phyloP scores from a whole-genome alignment of 257 asterid species.

The Cordia subcordata region DNA sequence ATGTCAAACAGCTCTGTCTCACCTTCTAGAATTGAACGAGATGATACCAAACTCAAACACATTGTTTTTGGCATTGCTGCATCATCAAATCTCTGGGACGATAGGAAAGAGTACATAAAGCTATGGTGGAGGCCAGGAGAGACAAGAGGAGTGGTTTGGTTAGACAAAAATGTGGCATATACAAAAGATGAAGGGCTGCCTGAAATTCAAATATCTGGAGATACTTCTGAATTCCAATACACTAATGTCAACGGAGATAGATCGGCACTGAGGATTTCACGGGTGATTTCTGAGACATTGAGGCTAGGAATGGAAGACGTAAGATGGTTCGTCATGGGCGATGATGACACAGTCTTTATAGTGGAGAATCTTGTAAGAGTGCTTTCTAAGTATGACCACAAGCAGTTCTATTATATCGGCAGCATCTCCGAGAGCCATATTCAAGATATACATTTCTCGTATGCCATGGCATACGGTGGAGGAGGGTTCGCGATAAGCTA shows the following conservation, averaged over 20 bases:
- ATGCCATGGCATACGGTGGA: slow-evolving; percentile 27
- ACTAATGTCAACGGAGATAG: slow-evolving; percentile 58
- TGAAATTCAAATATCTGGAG: slow-evolving; percentile 42
- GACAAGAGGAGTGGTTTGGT: slow-evolving; percentile 80
- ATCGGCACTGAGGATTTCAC: slow-evolving; percentile 67
- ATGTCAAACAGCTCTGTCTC: not conserved
- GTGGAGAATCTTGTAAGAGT: slow-evolving; percentile 48
- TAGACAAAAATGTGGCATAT: slow-evolving; percentile 33
- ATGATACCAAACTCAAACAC: slow-evolving; percentile 37
- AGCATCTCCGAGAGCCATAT: slow-evolving; percentile 20
- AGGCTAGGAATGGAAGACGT: slow-evolving; percentile 57
- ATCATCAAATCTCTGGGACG: slow-evolving; percentile 51
- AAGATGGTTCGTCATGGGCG: slow-evolving; percentile 92
- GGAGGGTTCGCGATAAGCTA: slow-evolving; percentile 24
- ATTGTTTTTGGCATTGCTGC: slow-evolving; percentile 63
- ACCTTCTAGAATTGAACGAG: not conserved
- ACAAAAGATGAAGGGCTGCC: slow-evolving; percentile 42
- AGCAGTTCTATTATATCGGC: slow-evolving; percentile 21
- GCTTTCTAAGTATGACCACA: slow-evolving; percentile 17
- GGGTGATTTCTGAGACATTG: slow-evolving; percentile 72
- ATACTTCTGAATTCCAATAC: slow-evolving; percentile 50
- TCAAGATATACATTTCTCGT: slow-evolving; percentile 53
- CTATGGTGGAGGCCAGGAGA: slow-evolving; percentile 69
- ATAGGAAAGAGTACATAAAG: slow-evolving; percentile 63
- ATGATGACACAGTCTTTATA: slow-evolving; percentile 69